Evolutionary conservation across 1,284 basidiomycete genomes (phyloP), one percentile per base, ranked within the genome.

Genomic region (Leucoagaricus sp.): DNA sequence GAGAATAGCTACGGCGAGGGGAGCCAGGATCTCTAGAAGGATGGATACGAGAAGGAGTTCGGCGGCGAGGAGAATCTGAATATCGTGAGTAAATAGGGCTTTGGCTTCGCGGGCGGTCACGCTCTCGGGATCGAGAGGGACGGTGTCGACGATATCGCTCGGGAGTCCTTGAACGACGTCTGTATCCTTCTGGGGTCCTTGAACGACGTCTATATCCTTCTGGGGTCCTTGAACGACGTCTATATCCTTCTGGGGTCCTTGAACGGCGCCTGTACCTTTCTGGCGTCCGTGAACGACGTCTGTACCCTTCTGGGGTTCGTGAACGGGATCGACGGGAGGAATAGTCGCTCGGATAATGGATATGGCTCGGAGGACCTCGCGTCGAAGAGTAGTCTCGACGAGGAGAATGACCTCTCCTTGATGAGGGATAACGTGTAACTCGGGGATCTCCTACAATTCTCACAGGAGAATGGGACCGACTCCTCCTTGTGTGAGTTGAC

Each of bases 1-100:
- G 49, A 7, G 38, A 44, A 33, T 31, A 25, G 10, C 48, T 48
- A 51, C 48, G 62, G 12, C 61, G 57, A 29, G 61, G 59, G 15
- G 31, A 38, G 47, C 42, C 38, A 58, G 40, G 26, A 54, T 33
- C n/a, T 52, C 33, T 21, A 46, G 53, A 28, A n/a, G n/a, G n/a
- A n/a, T n/a, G n/a, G 47, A 31, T 19, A 33, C 44, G 52, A 21
- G 33, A 28, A 51, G 29, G 45, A n/a, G 21, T 36, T 17, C 44
- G 56, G 17, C 6, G 29, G 28, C 38, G 57, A 9, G 56, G 44
- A 34, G 57, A 58, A 12, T 19, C 25, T 6, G 55, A 52, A 51
- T 46, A 40, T 25, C 49, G 23, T 34, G 19, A 26, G 33, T 17
- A 34, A 34, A 7, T 7, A 33, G 31, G 13, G 7, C 31, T 7